Conservation (phyloP, 345 rosid genomes). For the Syzygium grande region DNA sequence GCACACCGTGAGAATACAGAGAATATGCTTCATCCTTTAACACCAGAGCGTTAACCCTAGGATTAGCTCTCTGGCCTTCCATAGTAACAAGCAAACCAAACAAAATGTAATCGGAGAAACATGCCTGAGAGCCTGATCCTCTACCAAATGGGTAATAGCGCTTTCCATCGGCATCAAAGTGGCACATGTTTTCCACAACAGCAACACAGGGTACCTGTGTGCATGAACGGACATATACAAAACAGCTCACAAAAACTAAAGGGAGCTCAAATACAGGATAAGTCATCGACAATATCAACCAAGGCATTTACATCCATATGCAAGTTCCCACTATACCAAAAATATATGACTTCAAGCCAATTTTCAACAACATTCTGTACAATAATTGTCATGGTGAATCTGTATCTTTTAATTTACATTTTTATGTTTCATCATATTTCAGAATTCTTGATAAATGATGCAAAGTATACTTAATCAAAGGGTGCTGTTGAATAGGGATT, state of each 20-base stretch:
- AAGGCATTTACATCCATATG: too few relatives aligned
- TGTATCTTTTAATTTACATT: neutral
- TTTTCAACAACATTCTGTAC: neutral
- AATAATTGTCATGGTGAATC: neutral
- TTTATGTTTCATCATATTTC: neutral
- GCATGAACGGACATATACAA: neutral
- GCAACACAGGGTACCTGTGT: slow-evolving; percentile 94
- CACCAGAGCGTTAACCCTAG: neutral
- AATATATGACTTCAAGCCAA: neutral
- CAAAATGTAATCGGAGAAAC: neutral
- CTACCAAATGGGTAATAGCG: slow-evolving; percentile 93
- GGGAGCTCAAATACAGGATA: neutral
- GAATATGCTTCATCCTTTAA: neutral
- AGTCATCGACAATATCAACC: too few relatives aligned
- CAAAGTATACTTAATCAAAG: neutral
- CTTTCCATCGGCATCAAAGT: slow-evolving; percentile 95
- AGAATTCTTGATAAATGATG: neutral
- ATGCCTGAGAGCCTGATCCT: slow-evolving; percentile 96
- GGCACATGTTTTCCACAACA: slow-evolving; percentile 96
- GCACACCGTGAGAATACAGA: neutral
- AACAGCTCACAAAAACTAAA: neutral
- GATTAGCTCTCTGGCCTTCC: neutral
- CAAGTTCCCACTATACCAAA: neutral
- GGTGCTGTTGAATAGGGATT: neutral
- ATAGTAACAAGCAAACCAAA: neutral